Percentiles rank a stretch among this genome's conserved stretches.
Evolutionary conservation across 2,329 filamentous ascomycete species (phyloP).

Genomic region (Alternaria sp.): DNA sequence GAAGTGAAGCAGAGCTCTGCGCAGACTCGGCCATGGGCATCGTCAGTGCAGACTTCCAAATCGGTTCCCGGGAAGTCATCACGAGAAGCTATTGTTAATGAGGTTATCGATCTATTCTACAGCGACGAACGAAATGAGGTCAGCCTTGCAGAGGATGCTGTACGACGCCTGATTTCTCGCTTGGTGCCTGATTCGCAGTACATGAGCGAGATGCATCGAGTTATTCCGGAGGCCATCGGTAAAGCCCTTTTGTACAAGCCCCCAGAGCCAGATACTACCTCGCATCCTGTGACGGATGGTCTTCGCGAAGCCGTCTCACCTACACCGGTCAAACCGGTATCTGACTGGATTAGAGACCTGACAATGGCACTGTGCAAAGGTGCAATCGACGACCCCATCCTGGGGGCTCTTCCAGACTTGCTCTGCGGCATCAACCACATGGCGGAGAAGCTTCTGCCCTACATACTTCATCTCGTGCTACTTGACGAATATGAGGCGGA

Average conservation of each 20-base stretch:
- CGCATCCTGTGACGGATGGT: slow-evolving; percentile 9
- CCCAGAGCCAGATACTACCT: slow-evolving; percentile 13
- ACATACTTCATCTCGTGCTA: slow-evolving; percentile 82
- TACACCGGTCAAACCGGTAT: slow-evolving; percentile 22
- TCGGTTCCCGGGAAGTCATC: slow-evolving; percentile 36
- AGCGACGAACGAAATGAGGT: slow-evolving; percentile 50
- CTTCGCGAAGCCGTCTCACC: slow-evolving; percentile 27
- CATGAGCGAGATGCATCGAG: slow-evolving; percentile 35
- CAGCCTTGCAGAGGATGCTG: slow-evolving; percentile 53
- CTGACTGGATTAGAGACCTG: slow-evolving; percentile 68
- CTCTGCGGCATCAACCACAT: slow-evolving; percentile 71
- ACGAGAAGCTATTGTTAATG: slow-evolving; percentile 45
- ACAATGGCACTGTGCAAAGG: slow-evolving; percentile 60
- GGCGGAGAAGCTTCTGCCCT: slow-evolving; percentile 78
- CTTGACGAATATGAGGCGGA: slow-evolving; percentile 69
- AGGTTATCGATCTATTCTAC: slow-evolving; percentile 46
- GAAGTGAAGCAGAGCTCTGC: slow-evolving; percentile 58
- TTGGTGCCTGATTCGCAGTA: slow-evolving; percentile 30
- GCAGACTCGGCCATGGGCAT: slow-evolving; percentile 36
- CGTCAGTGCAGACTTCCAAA: slow-evolving; percentile 19
- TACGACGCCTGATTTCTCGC: slow-evolving; percentile 40
- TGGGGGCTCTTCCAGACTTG: slow-evolving; percentile 71
- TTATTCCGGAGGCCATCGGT: slow-evolving; percentile 38
- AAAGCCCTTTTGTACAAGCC: slow-evolving; percentile 35
- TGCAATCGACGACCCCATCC: slow-evolving; percentile 68